Evolutionary conservation across 768 basidiomycete species (phyloP).

Genomic region (Lyophyllum atratum): DNA sequence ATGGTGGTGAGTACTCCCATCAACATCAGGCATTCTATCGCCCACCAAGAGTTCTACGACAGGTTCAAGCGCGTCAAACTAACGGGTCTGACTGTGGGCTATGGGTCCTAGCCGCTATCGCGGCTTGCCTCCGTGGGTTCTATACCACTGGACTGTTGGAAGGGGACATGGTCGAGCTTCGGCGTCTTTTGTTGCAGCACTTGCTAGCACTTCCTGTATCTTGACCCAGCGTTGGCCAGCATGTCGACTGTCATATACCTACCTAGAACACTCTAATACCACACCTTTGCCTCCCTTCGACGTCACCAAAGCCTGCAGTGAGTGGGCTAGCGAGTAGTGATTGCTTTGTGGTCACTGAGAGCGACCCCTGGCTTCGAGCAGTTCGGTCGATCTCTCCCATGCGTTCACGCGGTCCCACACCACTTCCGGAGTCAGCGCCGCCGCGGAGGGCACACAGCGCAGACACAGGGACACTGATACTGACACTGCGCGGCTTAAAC

Average conservation of each 20-base stretch:
- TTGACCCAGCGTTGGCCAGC: neutral
- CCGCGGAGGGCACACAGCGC: too few species aligned
- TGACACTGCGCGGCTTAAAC: too few species aligned
- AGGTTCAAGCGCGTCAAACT: slow-evolving; percentile 4
- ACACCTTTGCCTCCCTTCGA: too few species aligned
- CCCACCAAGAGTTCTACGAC: neutral
- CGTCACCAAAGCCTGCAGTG: too few species aligned
- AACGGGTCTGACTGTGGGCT: slow-evolving; percentile 24
- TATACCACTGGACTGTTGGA: slow-evolving; percentile 13
- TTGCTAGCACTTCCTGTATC: slow-evolving; percentile 18
- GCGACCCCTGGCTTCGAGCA: too few species aligned
- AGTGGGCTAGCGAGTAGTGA: too few species aligned
- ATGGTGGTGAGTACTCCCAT: neutral
- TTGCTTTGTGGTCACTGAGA: too few species aligned
- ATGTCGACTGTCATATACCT: neutral
- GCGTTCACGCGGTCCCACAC: too few species aligned
- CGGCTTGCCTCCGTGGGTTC: slow-evolving; percentile 20
- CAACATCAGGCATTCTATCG: neutral
- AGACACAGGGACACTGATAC: too few species aligned
- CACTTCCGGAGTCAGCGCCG: too few species aligned
- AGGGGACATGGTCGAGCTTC: slow-evolving; percentile 14
- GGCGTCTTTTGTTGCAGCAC: slow-evolving; percentile 4
- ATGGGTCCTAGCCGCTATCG: slow-evolving; percentile 24
- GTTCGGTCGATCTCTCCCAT: too few species aligned
- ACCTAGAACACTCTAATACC: too few species aligned